Evolutionary conservation across 108 stramenopile species (phyloP).

Genomic region (Cyclotella atomus): DNA sequence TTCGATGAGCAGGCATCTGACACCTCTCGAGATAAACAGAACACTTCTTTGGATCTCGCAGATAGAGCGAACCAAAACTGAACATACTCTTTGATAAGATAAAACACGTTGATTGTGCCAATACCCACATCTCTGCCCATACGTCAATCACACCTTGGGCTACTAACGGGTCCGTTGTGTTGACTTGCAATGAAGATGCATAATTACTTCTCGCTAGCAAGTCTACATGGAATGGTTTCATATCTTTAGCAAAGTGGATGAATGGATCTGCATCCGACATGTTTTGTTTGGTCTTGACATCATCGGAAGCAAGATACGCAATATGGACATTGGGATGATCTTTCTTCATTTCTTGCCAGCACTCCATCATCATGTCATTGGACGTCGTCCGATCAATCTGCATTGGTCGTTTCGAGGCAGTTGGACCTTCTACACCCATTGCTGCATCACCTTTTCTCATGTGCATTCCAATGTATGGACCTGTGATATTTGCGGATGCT

Average conservation of each 20-base stretch:
- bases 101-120: slow-evolving; percentile 2
- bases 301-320: slow-evolving; percentile 9
- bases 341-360: not conserved
- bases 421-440: not conserved
- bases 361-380: not conserved
- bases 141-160: not conserved
- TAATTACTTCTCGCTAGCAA: not conserved
- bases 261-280: not conserved
- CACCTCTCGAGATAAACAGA: not conserved
- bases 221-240: slow-evolving; percentile 1
- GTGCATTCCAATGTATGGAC: slow-evolving; percentile 6
- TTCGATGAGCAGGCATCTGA: not conserved
- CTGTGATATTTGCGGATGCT: not conserved
- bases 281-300: not conserved
- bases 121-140: slow-evolving; percentile 3
- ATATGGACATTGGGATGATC: not conserved
- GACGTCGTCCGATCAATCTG: not conserved
- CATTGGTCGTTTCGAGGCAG: not conserved
- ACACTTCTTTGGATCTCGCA: not conserved
- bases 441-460: slow-evolving; percentile 3
- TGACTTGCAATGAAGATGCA: not conserved
- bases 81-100: not conserved
- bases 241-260: not conserved
- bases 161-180: not conserved
- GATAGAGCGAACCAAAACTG: not conserved